These are phyloP conservation scores for Bisporella sp. DNA, from an alignment of 2,329 filamentous ascomycete genomes.

Conservation along the genomic window DNA sequence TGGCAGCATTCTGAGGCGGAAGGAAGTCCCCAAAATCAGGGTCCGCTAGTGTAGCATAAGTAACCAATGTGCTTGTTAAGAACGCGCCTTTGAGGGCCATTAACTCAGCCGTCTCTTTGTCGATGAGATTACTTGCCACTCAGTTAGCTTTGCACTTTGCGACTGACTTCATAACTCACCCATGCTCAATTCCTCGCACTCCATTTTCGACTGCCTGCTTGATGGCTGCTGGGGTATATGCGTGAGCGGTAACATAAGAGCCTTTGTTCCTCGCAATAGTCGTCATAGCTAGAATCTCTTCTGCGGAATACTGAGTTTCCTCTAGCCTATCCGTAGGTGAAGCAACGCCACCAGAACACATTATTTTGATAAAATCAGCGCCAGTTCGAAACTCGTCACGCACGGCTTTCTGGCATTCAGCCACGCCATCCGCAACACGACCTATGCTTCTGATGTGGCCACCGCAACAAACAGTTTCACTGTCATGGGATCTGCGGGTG, in stretches of 20 bases:
- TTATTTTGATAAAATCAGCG: slow-evolving; percentile 57
- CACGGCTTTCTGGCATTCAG: slow-evolving; percentile 43
- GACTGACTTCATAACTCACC: slow-evolving; percentile 16
- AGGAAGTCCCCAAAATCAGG: slow-evolving; percentile 37
- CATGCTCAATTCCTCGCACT: slow-evolving; percentile 50
- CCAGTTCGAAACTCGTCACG: slow-evolving; percentile 49
- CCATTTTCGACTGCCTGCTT: slow-evolving; percentile 48
- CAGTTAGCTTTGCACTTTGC: too few species aligned
- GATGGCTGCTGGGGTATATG: slow-evolving; percentile 48
- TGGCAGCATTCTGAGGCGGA: slow-evolving; percentile 36
- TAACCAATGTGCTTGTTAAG: slow-evolving; percentile 47
- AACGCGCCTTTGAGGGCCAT: slow-evolving; percentile 43
- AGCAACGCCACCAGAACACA: slow-evolving; percentile 50
- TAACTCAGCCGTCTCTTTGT: slow-evolving; percentile 45
- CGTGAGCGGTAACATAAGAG: slow-evolving; percentile 51
- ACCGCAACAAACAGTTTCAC: slow-evolving; percentile 40
- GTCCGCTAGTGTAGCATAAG: slow-evolving; percentile 42
- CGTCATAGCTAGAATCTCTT: slow-evolving; percentile 48
- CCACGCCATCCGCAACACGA: slow-evolving; percentile 43
- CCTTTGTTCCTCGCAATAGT: slow-evolving; percentile 40
- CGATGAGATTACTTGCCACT: slow-evolving; percentile 40
- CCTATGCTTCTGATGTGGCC: slow-evolving; percentile 35
- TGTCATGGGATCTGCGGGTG: slow-evolving; percentile 34
- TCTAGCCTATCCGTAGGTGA: slow-evolving; percentile 47
- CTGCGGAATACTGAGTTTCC: slow-evolving; percentile 47